Evolutionary conservation across 495 filamentous ascomycete species (phyloP).

Genomic region (Aspergillus coremiiformis): DNA sequence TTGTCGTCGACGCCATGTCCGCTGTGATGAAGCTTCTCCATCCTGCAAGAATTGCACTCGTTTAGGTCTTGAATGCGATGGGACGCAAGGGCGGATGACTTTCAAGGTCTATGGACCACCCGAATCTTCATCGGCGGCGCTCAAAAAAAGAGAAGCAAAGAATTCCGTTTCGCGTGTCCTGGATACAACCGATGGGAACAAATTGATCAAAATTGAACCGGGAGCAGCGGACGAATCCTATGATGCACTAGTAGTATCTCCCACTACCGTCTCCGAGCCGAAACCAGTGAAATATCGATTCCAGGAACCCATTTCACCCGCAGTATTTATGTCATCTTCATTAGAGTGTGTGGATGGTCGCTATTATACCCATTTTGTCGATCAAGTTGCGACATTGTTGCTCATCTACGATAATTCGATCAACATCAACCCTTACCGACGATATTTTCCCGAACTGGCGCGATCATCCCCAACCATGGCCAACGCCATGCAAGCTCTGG

Average conservation of each 20-base stretch:
- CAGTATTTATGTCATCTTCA: constrained; percentile 16
- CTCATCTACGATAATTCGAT: constrained; percentile 34
- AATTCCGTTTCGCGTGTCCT: constrained; percentile 9
- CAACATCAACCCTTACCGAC: constrained; percentile 33
- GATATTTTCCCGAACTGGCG: constrained; percentile 31
- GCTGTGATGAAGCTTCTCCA: constrained; percentile 39
- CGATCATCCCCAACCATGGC: constrained; percentile 33
- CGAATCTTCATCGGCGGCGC: constrained; percentile 10
- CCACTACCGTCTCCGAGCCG: constrained; percentile 14
- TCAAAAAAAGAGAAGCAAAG: constrained; percentile 19
- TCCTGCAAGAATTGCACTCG: constrained; percentile 37
- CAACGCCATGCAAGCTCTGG: constrained; percentile 38
- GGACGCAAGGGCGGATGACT: constrained; percentile 35
- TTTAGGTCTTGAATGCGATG: constrained; percentile 33
- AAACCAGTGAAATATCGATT: constrained; percentile 17
- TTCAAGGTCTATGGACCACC: constrained; percentile 37
- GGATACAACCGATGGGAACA: constrained; percentile 1
- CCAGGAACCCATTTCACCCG: constrained; percentile 20
- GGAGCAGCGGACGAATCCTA: constrained; percentile 8
- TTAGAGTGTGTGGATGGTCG: constrained; percentile 26
- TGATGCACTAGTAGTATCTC: constrained; percentile 20
- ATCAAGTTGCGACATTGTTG: constrained; percentile 31
- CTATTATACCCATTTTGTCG: constrained; percentile 34
- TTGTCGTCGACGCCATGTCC: constrained; percentile 35
- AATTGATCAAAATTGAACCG: constrained; percentile 12